Evolutionary conservation across 805 yeast species (phyloP), one percentile per base, ranked within the genome.

Genomic region (Wickerhamomyces sydowiorum): DNA sequence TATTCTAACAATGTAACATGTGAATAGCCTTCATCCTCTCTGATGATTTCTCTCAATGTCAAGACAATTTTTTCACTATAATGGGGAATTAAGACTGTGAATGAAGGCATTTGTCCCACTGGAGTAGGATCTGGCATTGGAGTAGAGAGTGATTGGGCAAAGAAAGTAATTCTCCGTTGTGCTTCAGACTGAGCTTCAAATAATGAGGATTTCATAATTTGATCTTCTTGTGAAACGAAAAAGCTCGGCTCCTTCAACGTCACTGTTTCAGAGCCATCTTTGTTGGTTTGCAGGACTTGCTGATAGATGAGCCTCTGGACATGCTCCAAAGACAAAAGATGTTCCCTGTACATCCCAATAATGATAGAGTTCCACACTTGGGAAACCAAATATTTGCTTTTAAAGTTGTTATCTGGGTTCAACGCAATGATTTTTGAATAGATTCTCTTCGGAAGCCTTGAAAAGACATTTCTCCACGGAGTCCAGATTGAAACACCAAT

Each of bases 301-400:
- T 91, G 98, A 66, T 93, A 93, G 50, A 93, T 76, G 62, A 93
- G 77, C 69, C 86, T 88, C 69, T 93, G 98, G 48, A 93, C 98
- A 64, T 95, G 99, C 64, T 93, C 99, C 63, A 95, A 86, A 15
- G 99, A 96, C 54, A 93, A 72, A 64, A 93, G 72, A 66, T 93
- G 99, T 68, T 95, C 99, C 72, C 99, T 87, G 78, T 93, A 95
- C 99, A 93, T 95, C 41, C 98, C 87, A 57, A 93, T 90, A 49
- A 93, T 91, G 64, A 93, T 84, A 36, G 98, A 97, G 64, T 93
- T 93, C 99, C 99, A 93, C 52, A 93, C 88, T 70, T 93, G 99
- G 24, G 97, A 88, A 54, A 95, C 91, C 62, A 93, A 75, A 45
- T 90, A 95, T 77, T 93, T 93, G 48, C 97, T 97, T 69, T 91